Evolutionary conservation across 441 rosid species (phyloP), one percentile per base, ranked within the genome.

Genomic region (Bocquillonia castaneifolia): DNA sequence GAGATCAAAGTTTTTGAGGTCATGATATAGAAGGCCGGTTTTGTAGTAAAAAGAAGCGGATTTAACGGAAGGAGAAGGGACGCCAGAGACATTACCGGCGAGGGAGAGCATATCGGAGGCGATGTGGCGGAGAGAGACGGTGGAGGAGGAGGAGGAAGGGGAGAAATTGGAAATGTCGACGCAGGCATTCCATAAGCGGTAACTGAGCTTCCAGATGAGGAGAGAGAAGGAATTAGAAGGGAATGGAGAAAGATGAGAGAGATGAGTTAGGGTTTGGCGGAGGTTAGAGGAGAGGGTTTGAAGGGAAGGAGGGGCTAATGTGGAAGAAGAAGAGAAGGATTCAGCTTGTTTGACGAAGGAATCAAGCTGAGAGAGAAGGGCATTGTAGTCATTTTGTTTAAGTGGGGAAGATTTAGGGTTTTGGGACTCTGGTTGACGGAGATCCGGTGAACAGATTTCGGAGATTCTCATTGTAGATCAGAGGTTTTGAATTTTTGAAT

Each of bases 161-260:
- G 82, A 81, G 53, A 85, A 75, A 57, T 93, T 93, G 71, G 92
- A 83, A 67, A 82, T 85, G 78, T 91, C 96, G 58, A 94, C 96
- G 69, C 96, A 94, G 64, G 99, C 82, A 74, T 91, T 94, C 96
- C 99, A 94, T 64, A 94, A 91, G 63, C 96, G 90, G 74, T 86
- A 91, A 73, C 96, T 84, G 77, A 88, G 92, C 77, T 93, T 93
- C 96, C 97, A 93, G 51, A 90, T 45, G 32, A 81, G 77, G 72
- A 94, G 96, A 63, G 86, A 89, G 75, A 86, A 64, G 36, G 91
- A 86, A 69, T 82, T 86, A 15, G 89, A n/a, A n/a, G n/a, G 80
- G 70, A 89, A 80, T 9, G 96, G 93, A 40, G 77, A 74, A 31
- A 76, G 75, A 72, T 83, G 90, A 59, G 75, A 66, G 57, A 93